Evolutionary conservation across 1,284 basidiomycete species (phyloP).

Genomic region (Leccinum fallax): DNA sequence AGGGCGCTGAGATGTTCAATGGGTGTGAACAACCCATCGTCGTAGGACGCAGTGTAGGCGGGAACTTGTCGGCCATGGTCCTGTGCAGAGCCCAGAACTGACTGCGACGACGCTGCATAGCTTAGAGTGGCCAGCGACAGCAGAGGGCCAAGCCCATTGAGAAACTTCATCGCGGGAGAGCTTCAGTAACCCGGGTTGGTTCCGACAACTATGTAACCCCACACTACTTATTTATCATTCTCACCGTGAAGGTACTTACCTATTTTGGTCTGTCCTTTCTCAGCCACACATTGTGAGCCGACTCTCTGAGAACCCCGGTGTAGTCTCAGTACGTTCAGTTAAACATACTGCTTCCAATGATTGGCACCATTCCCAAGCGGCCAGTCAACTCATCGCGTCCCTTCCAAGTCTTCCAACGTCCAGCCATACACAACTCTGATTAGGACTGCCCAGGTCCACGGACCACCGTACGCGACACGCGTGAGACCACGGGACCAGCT

Average conservation of each 20-base stretch:
- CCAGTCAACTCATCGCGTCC: no score
- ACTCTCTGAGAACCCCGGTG: no score
- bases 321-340: no score
- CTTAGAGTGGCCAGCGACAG: conserved; percentile 22
- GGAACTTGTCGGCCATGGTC: conserved; percentile 1
- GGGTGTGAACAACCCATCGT: conserved; percentile 32
- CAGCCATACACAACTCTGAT: no score
- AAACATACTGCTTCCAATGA: no score
- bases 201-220: background rate
- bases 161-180: conserved; percentile 13
- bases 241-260: background rate
- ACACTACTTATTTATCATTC: background rate
- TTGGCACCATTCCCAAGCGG: no score
- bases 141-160: conserved; percentile 9
- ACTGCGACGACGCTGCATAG: conserved; percentile 17
- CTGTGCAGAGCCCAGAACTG: conserved; percentile 10
- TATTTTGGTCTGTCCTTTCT: background rate
- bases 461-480: no score
- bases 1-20: conserved; percentile 39
- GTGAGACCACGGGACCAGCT: no score
- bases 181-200: no score
- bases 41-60: conserved; percentile 15
- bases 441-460: no score
- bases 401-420: no score
- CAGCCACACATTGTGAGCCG: background rate